Conservation (phyloP, 2,329 filamentous ascomycete genomes). For the Alternaria brassicicola region DNA sequence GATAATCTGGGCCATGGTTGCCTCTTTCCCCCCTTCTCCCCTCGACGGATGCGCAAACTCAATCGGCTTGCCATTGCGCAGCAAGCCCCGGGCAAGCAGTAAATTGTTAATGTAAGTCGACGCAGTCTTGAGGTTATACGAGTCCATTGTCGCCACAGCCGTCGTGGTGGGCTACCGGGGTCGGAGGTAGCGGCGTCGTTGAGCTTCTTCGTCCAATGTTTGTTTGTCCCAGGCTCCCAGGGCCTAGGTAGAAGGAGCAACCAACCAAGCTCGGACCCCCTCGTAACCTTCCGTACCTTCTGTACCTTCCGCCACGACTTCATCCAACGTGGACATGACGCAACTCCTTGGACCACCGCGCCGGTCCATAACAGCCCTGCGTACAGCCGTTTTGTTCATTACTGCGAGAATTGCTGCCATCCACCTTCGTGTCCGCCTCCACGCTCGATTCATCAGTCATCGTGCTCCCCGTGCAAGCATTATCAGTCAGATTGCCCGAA, state of each 20-base stretch:
- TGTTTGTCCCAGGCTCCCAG: conserved; percentile 17
- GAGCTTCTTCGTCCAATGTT: conserved; percentile 16
- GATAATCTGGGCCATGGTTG: conserved; percentile 85
- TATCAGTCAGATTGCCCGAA: background rate
- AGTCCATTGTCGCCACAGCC: conserved; percentile 43
- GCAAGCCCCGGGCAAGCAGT: conserved; percentile 66
- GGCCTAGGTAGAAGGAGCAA: conserved; percentile 15
- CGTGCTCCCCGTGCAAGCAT: background rate
- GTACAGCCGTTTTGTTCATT: background rate
- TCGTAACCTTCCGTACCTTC: background rate
- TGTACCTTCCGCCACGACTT: background rate
- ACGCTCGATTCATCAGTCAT: background rate
- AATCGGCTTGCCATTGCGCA: conserved; percentile 71
- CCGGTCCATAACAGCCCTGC: background rate
- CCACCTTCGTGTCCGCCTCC: background rate
- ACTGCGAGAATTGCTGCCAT: background rate
- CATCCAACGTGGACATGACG: background rate
- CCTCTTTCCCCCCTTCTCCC: conserved; percentile 65
- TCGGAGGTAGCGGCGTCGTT: conserved; percentile 10
- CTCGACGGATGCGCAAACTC: conserved; percentile 79
- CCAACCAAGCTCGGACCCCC: conserved; percentile 7
- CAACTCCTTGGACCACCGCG: background rate
- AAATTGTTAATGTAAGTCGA: conserved; percentile 70
- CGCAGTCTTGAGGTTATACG: conserved; percentile 64
- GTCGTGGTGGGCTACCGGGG: conserved; percentile 34